phyloP scores from a whole-genome alignment of 2,329 filamentous ascomycete species.

The Exophiala phaeomuriformis region DNA sequence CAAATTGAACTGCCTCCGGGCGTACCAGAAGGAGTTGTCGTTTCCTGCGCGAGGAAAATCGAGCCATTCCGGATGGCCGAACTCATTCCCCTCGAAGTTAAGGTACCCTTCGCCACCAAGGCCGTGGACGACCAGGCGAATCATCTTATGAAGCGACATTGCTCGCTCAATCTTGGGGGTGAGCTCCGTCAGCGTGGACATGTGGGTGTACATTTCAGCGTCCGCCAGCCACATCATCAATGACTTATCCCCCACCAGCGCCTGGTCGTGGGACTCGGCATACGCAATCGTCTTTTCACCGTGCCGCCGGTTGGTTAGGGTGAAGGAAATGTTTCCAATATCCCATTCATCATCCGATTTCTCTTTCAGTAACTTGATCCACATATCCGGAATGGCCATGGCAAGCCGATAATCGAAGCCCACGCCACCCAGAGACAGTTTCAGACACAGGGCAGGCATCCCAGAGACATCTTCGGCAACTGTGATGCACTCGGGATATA shows the following conservation, averaged over 20 bases:
- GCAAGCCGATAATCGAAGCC: slow-evolving; percentile 96
- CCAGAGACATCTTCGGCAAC: slow-evolving; percentile 96
- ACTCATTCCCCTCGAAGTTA: slow-evolving; percentile 98
- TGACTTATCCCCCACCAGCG: slow-evolving; percentile 91
- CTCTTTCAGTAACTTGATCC: slow-evolving; percentile 98
- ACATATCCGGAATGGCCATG: slow-evolving; percentile 97
- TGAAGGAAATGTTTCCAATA: slow-evolving; percentile 74
- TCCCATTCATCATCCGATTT: slow-evolving; percentile 87
- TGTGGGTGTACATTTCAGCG: slow-evolving; percentile 94
- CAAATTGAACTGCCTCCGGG: slow-evolving; percentile 85
- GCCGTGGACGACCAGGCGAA: slow-evolving; percentile 82
- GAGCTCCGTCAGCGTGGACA: slow-evolving; percentile 77
- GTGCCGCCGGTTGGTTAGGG: slow-evolving; percentile 83
- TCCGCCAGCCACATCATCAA: slow-evolving; percentile 98
- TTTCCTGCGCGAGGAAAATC: slow-evolving; percentile 95
- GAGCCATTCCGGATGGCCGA: slow-evolving; percentile 97
- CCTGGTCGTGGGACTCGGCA: slow-evolving; percentile 94
- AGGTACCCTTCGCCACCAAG: slow-evolving; percentile 94
- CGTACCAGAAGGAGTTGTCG: slow-evolving; percentile 88
- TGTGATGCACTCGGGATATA: slow-evolving; percentile 83
- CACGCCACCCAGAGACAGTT: slow-evolving; percentile 76
- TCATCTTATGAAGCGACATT: slow-evolving; percentile 94
- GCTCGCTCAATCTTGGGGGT: slow-evolving; percentile 86
- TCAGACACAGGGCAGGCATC: slow-evolving; percentile 92
- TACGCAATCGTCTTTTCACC: slow-evolving; percentile 99